Evolutionary conservation across 768 basidiomycete genomes (phyloP), one percentile per base, ranked within the genome.

Genomic region (Russula earlei): DNA sequence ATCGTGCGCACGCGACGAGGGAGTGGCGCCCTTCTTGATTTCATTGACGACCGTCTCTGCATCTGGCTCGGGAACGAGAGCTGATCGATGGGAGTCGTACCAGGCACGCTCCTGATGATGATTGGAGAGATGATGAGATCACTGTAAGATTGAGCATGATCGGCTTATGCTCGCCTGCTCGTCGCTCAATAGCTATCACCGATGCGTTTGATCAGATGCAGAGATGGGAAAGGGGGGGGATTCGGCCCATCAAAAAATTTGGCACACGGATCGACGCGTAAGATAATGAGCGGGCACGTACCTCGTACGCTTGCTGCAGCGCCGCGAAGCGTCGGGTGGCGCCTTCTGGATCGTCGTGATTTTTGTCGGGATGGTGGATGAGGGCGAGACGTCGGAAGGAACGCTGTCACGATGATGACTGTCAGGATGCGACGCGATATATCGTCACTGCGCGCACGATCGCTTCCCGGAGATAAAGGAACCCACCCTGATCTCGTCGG

Each of bases 291-390:
- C 45, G 25, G n/a, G 27, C 25, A 66, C 78, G 49, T 60, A 88
- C 93, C 77, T 98, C 96, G 65, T 98, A 98, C 4, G 96, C 96
- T 65, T 95, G 90, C 64, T 98, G 96, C 8, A 99, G 71, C 17
- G 79, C 71, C 1, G 94, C 86, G 66, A 98, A 99, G 12, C 85
- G 79, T 62, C 86, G 75, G 0, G 92, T 98, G 0, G 96, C 83
- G 36, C 81, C 90, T 60, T 95, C 91, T 4, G 87, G 68, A 64
- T 95, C 84, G 59, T 83, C 76, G 44, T 78, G 74, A 65, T 97
- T 97, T 72, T 97, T 89, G 67, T 92, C 90, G 2, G 90, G 90
- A 67, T 92, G 87, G 69, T 89, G 84, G 37, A 90, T 73, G 38
- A 95, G 77, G 9, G 93, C 93, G 14, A 92, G 77, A 65, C 78